phyloP scores from a whole-genome alignment of 1,284 basidiomycete species.

The Dichomitus squalens region DNA sequence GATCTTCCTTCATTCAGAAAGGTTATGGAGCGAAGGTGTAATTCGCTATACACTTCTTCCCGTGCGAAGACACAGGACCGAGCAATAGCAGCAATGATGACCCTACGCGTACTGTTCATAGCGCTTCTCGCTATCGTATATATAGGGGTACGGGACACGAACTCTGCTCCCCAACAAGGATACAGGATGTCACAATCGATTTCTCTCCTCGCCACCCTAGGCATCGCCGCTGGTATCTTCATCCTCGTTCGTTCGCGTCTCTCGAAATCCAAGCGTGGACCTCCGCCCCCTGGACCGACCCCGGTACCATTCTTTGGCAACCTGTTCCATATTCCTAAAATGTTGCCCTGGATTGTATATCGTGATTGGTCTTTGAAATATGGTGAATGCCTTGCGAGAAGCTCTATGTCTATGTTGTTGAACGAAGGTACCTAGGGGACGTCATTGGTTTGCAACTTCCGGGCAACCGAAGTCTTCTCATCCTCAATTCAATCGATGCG shows the following conservation, averaged over 20 bases:
- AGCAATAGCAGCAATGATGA: not conserved
- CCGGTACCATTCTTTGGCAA: slow-evolving; percentile 9
- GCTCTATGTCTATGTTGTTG: no score
- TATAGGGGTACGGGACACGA: no score
- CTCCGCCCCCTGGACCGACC: slow-evolving; percentile 6
- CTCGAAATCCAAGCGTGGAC: not conserved
- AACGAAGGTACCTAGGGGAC: not conserved
- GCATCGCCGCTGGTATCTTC: not conserved
- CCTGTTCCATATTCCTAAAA: slow-evolving; percentile 4
- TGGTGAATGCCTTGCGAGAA: not conserved
- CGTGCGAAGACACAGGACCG: not conserved
- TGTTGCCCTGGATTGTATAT: slow-evolving; percentile 7
- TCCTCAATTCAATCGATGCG: slow-evolving; percentile 6
- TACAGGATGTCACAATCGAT: not conserved
- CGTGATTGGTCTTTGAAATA: slow-evolving; percentile 7
- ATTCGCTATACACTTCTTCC: not conserved
- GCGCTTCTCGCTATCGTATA: no score
- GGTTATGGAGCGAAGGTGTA: not conserved
- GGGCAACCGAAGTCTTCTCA: slow-evolving; percentile 2
- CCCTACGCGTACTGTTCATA: no score
- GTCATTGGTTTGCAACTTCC: slow-evolving; percentile 5
- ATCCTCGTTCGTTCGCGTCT: not conserved
- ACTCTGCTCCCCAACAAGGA: no score
- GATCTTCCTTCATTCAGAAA: not conserved
- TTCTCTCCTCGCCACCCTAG: not conserved